Conservation (phyloP, 352 stramenopile genomes). For the Phytophthora hibernalis region DNA sequence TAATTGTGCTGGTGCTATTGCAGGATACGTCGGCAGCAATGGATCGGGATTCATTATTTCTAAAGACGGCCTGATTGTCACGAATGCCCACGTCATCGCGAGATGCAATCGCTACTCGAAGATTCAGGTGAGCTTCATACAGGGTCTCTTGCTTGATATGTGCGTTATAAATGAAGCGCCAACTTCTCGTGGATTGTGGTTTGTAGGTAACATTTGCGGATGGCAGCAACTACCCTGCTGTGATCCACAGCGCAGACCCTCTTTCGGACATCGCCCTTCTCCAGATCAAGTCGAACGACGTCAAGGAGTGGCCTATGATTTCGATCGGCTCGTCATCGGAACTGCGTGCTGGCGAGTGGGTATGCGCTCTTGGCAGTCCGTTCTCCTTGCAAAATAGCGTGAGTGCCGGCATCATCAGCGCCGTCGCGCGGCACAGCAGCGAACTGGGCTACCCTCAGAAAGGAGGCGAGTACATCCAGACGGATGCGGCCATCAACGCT, state of each 20-base stretch:
- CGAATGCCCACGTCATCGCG: slow-evolving; percentile 93
- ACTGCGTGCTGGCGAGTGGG: slow-evolving; percentile 91
- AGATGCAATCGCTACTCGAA: slow-evolving; percentile 83
- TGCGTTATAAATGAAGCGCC: background rate
- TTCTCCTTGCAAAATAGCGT: slow-evolving; percentile 93
- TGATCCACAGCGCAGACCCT: slow-evolving; percentile 86
- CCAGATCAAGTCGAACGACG: slow-evolving; percentile 73
- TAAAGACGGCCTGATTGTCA: slow-evolving; percentile 89
- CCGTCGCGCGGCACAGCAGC: slow-evolving; percentile 87
- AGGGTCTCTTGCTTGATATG: background rate
- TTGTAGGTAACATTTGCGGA: slow-evolving; percentile 86
- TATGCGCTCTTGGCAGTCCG: slow-evolving; percentile 92
- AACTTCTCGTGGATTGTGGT: background rate
- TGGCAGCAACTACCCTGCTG: slow-evolving; percentile 76
- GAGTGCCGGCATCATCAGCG: slow-evolving; percentile 93
- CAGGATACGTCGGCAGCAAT: slow-evolving; percentile 78
- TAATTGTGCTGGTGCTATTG: slow-evolving; percentile 2
- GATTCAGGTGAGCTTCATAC: slow-evolving; percentile 59
- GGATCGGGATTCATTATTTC: slow-evolving; percentile 94
- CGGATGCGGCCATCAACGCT: slow-evolving; percentile 93
- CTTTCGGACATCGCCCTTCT: slow-evolving; percentile 93
- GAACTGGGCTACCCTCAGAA: slow-evolving; percentile 88
- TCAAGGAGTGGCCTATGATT: slow-evolving; percentile 76
- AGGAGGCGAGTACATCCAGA: slow-evolving; percentile 93
- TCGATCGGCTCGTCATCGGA: slow-evolving; percentile 72